Evolutionary conservation across 768 basidiomycete genomes (phyloP), one percentile per base, ranked within the genome.

Genomic region (Mycena alexandri): DNA sequence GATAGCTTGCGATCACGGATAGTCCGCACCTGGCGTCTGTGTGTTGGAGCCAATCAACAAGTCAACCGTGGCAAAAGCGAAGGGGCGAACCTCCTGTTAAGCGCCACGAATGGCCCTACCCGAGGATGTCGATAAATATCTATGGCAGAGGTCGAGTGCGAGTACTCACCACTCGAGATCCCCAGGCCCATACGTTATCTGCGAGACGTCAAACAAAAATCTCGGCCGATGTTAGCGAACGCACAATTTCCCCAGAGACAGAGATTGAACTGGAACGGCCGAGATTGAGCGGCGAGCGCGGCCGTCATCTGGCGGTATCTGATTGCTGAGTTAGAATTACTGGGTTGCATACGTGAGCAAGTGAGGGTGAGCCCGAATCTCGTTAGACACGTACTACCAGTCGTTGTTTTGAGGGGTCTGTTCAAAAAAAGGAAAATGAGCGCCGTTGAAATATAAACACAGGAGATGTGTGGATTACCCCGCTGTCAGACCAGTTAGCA

Each of bases 151-250:
- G 6, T 55, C n/a, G n/a, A n/a, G n/a, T n/a, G 10, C 19, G 12
- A 6, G 13, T 61, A 75, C 76, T 36, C 73, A 85, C 84, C 70
- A 86, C 87, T 58, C 81, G 80, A 16, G 84, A 82, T n/a, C 87
- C 87, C 87, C 87, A 89, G 12, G 80, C 76, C 86, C 87, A 88
- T 13, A 87, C 86, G 60, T 87, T 75, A 3, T 83, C 84, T 64
- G 22, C 25, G 8, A 61, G n/a, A 22, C 7, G 34, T 16, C 25
- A 21, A 2, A 46, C 5, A 22, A 17, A 29, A 24, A 24, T 19
- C 1, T 2, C 6, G 19, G 24, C 2, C 9, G 25, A 33, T 33
- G 38, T 33, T 6, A 21, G 5, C 14, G n/a, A n/a, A 11, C 56
- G 25, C 17, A 64, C 63, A 65, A 16, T 72, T 63, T n/a, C 87